phyloP scores from a whole-genome alignment of 2,329 filamentous ascomycete genomes.

The Alternaria infectoria region DNA sequence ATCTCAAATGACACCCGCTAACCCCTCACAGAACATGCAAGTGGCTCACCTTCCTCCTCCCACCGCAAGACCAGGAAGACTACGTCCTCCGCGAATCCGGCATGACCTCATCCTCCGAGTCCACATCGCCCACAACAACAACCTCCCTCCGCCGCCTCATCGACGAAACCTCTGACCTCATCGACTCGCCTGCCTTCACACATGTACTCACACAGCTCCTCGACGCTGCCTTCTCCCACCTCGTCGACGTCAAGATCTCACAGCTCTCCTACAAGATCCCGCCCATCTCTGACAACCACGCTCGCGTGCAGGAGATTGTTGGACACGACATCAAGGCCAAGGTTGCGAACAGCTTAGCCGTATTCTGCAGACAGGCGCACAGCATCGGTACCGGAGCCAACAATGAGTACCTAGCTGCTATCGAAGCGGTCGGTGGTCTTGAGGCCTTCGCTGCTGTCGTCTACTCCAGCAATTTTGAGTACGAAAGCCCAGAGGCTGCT shows the following conservation, averaged over 20 bases:
- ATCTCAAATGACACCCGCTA: constrained; percentile 3
- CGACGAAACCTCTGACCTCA: constrained; percentile 93
- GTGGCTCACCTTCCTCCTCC: constrained; percentile 87
- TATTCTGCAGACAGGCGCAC: constrained; percentile 90
- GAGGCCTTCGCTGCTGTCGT: constrained; percentile 87
- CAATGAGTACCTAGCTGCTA: constrained; percentile 63
- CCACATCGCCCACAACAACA: constrained; percentile 50
- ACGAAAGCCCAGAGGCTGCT: constrained; percentile 52
- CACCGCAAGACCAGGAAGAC: constrained; percentile 77
- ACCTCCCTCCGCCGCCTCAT: constrained; percentile 78
- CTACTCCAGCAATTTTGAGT: constrained; percentile 80
- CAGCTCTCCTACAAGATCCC: constrained; percentile 76
- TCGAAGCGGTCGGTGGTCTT: constrained; percentile 77
- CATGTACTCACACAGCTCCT: constrained; percentile 86
- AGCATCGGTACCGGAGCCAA: constrained; percentile 72
- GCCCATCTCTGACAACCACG: constrained; percentile 48
- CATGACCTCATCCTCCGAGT: constrained; percentile 60
- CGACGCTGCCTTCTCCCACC: constrained; percentile 82
- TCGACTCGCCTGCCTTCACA: constrained; percentile 90
- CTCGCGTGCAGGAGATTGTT: constrained; percentile 60
- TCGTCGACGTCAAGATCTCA: constrained; percentile 83
- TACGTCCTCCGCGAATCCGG: constrained; percentile 86
- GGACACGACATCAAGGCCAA: constrained; percentile 66
- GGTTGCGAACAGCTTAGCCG: constrained; percentile 87
- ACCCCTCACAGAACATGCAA: constrained; percentile 56